A percentile compares a stretch with the other conserved stretches of the same genome.
Evolutionary conservation across 139 green algal species (phyloP).

Genomic region (Medakamo hakoo): DNA sequence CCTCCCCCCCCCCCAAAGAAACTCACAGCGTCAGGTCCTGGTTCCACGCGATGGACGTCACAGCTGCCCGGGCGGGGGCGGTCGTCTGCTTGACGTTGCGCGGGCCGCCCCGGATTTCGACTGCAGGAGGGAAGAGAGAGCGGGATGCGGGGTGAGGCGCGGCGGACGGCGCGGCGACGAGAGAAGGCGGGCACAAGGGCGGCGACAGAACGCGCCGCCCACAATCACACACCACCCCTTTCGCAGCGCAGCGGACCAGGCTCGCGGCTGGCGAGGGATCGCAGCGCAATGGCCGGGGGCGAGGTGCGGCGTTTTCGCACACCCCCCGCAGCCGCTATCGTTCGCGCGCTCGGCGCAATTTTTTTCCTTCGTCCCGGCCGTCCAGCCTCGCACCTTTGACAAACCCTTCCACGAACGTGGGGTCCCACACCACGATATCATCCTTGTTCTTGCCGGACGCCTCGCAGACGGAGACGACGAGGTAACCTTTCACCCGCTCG

Average conservation of each 20-base stretch:
- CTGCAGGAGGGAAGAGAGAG: constrained; percentile 19
- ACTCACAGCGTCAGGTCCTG: constrained; percentile 46
- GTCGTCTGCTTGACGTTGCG: constrained; percentile 52
- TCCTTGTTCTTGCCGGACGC: constrained; percentile 42
- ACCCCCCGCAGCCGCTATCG: background rate
- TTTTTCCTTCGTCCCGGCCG: background rate
- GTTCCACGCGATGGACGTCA: constrained; percentile 36
- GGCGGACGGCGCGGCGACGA: background rate
- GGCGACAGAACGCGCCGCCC: background rate
- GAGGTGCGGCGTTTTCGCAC: background rate
- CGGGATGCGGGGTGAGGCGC: background rate
- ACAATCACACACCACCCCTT: background rate
- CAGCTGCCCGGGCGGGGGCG: constrained; percentile 15
- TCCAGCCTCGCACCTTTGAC: constrained; percentile 35
- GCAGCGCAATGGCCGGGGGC: too few relatives aligned
- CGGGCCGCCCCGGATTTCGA: constrained; percentile 52
- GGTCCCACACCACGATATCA: constrained; percentile 48
- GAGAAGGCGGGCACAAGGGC: background rate
- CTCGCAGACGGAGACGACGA: constrained; percentile 39
- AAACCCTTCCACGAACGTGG: constrained; percentile 41
- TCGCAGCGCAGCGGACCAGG: background rate
- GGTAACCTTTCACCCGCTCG: constrained; percentile 17
- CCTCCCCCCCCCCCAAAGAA: too few relatives aligned
- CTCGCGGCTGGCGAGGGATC: too few relatives aligned
- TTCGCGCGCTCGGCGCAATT: background rate